These are phyloP conservation scores for Cryoendolithus antarcticus DNA, from an alignment of 2,329 filamentous ascomycete genomes.

Conservation along the genomic window DNA sequence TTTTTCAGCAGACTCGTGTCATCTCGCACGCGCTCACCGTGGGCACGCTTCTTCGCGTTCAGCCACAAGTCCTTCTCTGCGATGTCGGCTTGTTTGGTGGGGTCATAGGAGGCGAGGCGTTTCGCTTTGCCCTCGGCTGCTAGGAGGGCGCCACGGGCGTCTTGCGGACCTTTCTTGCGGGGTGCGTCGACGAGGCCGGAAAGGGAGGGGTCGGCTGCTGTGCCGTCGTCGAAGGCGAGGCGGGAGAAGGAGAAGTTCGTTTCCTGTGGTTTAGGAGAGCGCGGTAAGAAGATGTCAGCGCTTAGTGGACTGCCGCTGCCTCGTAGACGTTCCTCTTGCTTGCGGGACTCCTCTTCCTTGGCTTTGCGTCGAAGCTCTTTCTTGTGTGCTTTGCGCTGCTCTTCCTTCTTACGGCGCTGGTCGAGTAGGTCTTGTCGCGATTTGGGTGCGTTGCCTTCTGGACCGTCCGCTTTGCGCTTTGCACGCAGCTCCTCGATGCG, in stretches of 20 bases:
- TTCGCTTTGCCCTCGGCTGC: constrained; percentile 78
- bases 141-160: constrained; percentile 74
- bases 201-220: constrained; percentile 61
- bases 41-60: constrained; percentile 73
- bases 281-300: constrained; percentile 34
- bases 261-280: constrained; percentile 35
- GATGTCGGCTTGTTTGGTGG: constrained; percentile 70
- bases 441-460: constrained; percentile 67
- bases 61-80: constrained; percentile 92
- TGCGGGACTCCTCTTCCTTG: constrained; percentile 63
- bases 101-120: constrained; percentile 61
- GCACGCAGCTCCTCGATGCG: constrained; percentile 77
- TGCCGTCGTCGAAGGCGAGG: constrained; percentile 80
- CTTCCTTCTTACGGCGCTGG: constrained; percentile 73
- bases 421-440: constrained; percentile 90
- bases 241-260: constrained; percentile 81
- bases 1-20: constrained; percentile 84
- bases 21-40: constrained; percentile 81
- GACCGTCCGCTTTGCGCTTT: constrained; percentile 73
- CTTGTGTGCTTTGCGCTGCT: constrained; percentile 75
- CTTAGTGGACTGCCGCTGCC: constrained; percentile 46
- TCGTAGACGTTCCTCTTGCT: constrained; percentile 42
- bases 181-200: constrained; percentile 46
- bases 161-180: constrained; percentile 71
- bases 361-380: constrained; percentile 68